Evolutionary conservation across 495 filamentous ascomycete species (phyloP), one percentile per base, ranked within the genome.

Genomic region (Penicillium waksmanii): DNA sequence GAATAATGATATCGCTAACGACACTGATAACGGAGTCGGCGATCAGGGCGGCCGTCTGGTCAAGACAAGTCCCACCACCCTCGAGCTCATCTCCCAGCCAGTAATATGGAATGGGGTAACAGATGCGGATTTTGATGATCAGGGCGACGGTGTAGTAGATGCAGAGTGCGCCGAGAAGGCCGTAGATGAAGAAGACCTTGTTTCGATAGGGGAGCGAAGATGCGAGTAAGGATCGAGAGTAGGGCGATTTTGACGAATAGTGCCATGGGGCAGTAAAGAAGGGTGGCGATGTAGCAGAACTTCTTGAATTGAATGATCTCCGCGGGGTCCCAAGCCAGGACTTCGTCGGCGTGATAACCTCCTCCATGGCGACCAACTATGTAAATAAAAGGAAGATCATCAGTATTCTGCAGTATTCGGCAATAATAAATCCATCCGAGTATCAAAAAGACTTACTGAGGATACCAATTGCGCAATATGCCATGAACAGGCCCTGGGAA

Each of bases 191-290:
- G 42, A 69, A 65, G 25, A 78, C 67, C 40, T 73, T 77, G 43
- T 55, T 62, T 9, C 65, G 66, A 64, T 74, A 79, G 3, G 3
- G 78, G 76, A 7, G 71, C 56, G 72, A 82, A 81, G 59, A 81
- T 73, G 40, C 80, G 78, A 21, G 72, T 73, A 6, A 82, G 63
- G 55, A 82, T 79, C 0, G 77, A 67, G 1, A 82, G 70, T n/a
- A 82, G 72, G 47, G 79, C 73, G 53, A 80, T 58, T 60, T 82
- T 82, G 55, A 72, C 68, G 56, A 77, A 68, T 18, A 80, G 71
- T 13, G 75, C 77, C 70, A 76, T 80, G 7, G 80, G 80, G 23
- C 76, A 80, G 64, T 82, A 82, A 47, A 81, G 62, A 23, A 81
- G 65, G 7, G 74, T 79, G 19, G 72, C 72, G 58, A 76, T 65